Evolutionary conservation across 176 grass and related monocot genomes (phyloP).

Genomic region (Phoenix roebelenii): DNA sequence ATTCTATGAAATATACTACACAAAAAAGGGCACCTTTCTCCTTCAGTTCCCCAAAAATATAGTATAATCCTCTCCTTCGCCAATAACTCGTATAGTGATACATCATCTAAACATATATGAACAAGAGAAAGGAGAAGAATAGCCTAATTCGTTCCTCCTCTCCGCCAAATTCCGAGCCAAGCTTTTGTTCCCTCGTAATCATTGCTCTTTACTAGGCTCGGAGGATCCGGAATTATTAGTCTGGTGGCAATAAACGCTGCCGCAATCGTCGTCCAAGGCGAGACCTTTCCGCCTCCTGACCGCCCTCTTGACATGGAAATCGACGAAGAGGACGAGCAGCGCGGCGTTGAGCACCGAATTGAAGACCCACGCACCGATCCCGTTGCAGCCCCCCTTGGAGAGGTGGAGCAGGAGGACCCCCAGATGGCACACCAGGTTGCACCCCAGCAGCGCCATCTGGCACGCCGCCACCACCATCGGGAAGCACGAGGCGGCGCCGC

Average conservation of each 20-base stretch:
- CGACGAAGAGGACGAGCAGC: conserved; percentile 14
- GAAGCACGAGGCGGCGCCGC: background rate
- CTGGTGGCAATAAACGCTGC: background rate
- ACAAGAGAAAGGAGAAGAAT: too few species aligned
- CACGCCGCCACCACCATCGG: background rate
- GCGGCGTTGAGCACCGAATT: conserved; percentile 17
- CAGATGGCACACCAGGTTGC: conserved; percentile 1
- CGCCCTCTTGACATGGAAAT: conserved; percentile 2
- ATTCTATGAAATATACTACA: too few species aligned
- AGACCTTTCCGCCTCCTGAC: background rate
- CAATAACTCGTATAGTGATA: too few species aligned
- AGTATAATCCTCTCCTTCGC: too few species aligned
- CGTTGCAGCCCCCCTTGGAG: conserved; percentile 18
- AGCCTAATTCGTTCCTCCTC: too few species aligned
- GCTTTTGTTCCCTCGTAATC: background rate
- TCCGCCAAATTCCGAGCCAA: too few species aligned
- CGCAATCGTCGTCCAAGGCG: background rate
- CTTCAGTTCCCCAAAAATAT: too few species aligned
- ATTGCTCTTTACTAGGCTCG: background rate
- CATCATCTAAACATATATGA: too few species aligned
- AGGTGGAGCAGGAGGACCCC: conserved; percentile 14
- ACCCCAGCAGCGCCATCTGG: conserved; percentile 2
- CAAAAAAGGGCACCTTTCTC: too few species aligned
- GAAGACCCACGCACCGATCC: conserved; percentile 13
- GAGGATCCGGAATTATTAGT: background rate